Base-by-base conservation (phyloP, 352 stramenopile genomes). In the Phytopythium chamaehyphon region DNA sequence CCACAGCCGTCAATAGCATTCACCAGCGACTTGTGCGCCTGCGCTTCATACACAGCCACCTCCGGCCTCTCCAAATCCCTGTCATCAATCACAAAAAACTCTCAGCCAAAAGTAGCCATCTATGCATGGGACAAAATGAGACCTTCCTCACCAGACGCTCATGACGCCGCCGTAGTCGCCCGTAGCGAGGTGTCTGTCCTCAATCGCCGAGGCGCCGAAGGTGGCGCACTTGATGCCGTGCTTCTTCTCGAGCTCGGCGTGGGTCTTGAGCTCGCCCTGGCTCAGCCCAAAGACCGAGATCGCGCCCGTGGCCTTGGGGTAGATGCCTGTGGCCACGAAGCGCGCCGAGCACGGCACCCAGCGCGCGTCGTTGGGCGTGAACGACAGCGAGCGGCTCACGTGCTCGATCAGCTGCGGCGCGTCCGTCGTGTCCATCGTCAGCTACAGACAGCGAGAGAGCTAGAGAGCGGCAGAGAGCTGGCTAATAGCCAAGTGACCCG, bases 381-480 rank as follows among this genome's bases (percentile, higher is more conserved):
- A 98, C 31, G 63, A 78, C 9, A 98, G 63, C 62, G 75, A 91
- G 64, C 95, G 84, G 66, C 88, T 91, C 43, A 96, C 79, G 76
- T 99, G 95, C 72, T 99, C 96, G 55, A 99, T 98, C 59, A 99
- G 88, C 73, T 98, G 91, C 56, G 96, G 96, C 51, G 95, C 96
- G 54, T 98, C 86, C 18, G 90, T 98, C 42, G 88, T 97, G 64
- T 98, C 94, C 93, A 98, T 98, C 11, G 46, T 52, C 40, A 36
- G 5, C 31, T 51, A 31, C 14, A 38, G 24, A 22, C 12, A 40
- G 44, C 15, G 28, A 40, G 11, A 46, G 18, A 46, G 23, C 26
- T 18, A 35, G 42, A 21, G 19, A 47, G 42, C 1, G 9, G 31
- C 21, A 46, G 40, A 36, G 40, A 47, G 7, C 16, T 3, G 22